Conservation (phyloP, 495 filamentous ascomycete genomes). For the Friedmanniomyces simplex region DNA sequence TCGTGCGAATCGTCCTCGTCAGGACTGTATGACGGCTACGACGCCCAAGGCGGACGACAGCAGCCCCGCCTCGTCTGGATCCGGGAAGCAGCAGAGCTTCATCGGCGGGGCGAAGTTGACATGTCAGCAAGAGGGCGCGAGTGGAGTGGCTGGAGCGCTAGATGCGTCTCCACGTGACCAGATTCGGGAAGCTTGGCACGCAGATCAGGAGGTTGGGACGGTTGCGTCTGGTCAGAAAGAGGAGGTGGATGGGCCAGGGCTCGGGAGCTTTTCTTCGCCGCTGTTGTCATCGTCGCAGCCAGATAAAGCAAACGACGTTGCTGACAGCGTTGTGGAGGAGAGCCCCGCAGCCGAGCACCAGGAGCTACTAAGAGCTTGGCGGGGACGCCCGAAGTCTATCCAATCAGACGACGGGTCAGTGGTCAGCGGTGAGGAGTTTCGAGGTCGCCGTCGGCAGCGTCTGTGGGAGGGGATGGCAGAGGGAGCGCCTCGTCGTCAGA, state of each 20-base stretch:
- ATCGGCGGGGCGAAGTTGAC: no score
- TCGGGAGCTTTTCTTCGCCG: neutral
- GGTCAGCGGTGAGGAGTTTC: neutral
- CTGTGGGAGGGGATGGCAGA: neutral
- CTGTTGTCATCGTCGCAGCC: neutral
- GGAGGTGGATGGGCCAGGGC: no score
- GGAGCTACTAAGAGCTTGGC: neutral
- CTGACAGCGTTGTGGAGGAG: neutral
- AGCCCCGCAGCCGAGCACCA: neutral
- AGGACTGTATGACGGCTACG: no score
- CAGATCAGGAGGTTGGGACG: no score
- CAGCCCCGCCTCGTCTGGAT: no score
- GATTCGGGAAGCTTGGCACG: no score
- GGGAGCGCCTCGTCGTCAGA: neutral
- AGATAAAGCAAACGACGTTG: neutral
- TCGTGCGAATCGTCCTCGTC: neutral
- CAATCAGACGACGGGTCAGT: neutral
- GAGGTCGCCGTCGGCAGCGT: neutral
- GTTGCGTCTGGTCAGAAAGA: no score
- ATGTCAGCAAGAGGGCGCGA: no score
- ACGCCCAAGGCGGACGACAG: no score
- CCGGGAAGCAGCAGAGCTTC: no score
- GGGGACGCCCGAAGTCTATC: neutral
- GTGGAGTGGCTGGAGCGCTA: no score
- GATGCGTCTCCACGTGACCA: no score